Conservation (phyloP, 2,329 filamentous ascomycete genomes). For the Aspergillus ruber region DNA sequence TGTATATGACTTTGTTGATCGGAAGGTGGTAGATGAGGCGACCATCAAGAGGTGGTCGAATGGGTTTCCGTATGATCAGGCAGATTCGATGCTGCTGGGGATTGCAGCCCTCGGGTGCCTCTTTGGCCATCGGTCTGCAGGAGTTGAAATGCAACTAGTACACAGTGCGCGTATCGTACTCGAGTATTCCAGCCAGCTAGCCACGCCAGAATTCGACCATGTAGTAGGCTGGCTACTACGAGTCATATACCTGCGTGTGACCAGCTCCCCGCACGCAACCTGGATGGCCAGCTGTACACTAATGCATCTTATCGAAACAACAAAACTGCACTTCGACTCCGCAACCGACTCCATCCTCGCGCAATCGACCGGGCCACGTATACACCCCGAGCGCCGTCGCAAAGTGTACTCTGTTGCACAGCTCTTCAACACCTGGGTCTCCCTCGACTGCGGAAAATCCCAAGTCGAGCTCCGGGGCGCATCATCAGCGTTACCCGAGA, state of each 20-base stretch:
- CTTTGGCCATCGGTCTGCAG: background rate
- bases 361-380: background rate
- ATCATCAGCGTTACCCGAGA: constrained; percentile 1
- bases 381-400: constrained; percentile 3
- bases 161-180: constrained; percentile 4
- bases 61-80: constrained; percentile 1
- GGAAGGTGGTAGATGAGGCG: background rate
- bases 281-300: constrained; percentile 50
- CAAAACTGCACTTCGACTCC: constrained; percentile 12
- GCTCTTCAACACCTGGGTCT: constrained; percentile 11
- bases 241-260: constrained; percentile 43
- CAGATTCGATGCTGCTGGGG: constrained; percentile 6
- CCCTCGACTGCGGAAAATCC: constrained; percentile 6
- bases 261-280: constrained; percentile 42
- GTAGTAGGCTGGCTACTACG: constrained; percentile 40
- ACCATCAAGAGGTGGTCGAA: background rate
- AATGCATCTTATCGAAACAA: constrained; percentile 50
- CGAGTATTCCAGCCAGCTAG: constrained; percentile 4
- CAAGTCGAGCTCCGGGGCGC: constrained; percentile 3
- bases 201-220: constrained; percentile 3
- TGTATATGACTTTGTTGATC: constrained; percentile 10
- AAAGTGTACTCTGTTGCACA: constrained; percentile 8
- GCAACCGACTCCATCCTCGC: background rate
- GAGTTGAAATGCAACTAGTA: background rate
- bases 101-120: constrained; percentile 11